Conservation (phyloP, 768 basidiomycete species). For the Tricholoma furcatifolium region DNA sequence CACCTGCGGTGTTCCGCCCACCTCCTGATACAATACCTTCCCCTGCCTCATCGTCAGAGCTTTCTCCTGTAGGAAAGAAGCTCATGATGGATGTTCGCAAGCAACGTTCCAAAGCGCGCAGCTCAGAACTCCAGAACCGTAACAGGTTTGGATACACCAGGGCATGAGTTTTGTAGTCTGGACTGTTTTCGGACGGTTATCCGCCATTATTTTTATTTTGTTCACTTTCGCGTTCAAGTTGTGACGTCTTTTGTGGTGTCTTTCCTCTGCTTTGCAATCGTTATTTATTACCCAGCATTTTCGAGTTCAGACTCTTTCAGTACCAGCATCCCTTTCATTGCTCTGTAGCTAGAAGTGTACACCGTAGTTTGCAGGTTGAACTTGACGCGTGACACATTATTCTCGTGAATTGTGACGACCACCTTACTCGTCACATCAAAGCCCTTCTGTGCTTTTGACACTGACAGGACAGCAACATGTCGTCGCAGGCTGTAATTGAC, state of each 20-base stretch:
- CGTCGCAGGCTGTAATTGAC: conserved; percentile 40
- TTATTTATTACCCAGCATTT: too few species aligned
- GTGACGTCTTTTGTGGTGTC: neutral
- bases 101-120: conserved; percentile 39
- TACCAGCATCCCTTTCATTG: neutral
- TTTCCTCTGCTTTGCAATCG: too few species aligned
- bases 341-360: neutral
- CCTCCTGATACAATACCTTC: conserved; percentile 49
- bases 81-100: conserved; percentile 67
- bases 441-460: too few species aligned
- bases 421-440: neutral
- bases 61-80: conserved; percentile 66
- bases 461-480: conserved; percentile 32
- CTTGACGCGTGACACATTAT: conserved; percentile 12
- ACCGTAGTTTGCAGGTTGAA: neutral
- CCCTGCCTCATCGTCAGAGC: conserved; percentile 69
- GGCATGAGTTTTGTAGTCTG: neutral
- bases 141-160: conserved; percentile 10
- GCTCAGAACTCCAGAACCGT: conserved; percentile 29
- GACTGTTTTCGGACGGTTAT: neutral
- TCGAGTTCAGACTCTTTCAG: neutral
- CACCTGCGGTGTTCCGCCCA: conserved; percentile 45
- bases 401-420: conserved; percentile 11
- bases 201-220: neutral
- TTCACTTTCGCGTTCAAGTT: too few species aligned